Percentiles rank a stretch among this genome's conserved stretches.
phyloP scores from a whole-genome alignment of 2,329 filamentous ascomycete species.

The Neurospora sp. region DNA sequence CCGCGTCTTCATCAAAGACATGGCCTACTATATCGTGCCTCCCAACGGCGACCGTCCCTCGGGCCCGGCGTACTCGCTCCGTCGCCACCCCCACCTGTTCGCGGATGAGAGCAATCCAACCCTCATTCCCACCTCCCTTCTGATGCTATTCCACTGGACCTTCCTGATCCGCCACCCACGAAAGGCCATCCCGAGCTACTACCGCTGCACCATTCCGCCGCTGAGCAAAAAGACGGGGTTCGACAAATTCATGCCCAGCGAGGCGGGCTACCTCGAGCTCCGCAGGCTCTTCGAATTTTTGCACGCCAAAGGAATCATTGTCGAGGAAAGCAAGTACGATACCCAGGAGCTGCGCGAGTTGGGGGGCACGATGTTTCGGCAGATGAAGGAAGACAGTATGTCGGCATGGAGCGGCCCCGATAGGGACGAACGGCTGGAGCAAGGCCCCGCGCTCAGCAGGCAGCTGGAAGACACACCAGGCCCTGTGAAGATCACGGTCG shows the following conservation, averaged over 20 bases:
- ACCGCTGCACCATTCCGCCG: slow-evolving; percentile 85
- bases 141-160: slow-evolving; percentile 82
- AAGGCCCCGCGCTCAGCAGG: background rate
- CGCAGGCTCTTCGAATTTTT: slow-evolving; percentile 82
- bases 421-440: too few species aligned
- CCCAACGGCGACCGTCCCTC: slow-evolving; percentile 54
- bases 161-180: slow-evolving; percentile 97
- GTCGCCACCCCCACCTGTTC: slow-evolving; percentile 14
- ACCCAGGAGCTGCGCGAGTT: background rate
- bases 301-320: slow-evolving; percentile 53
- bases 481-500: slow-evolving; percentile 61
- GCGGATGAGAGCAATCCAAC: slow-evolving; percentile 64
- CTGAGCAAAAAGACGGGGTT: slow-evolving; percentile 76
- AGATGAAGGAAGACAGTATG: background rate
- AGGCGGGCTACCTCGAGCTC: slow-evolving; percentile 86
- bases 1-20: slow-evolving; percentile 96
- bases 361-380: background rate
- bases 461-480: slow-evolving; percentile 10
- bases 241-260: slow-evolving; percentile 72
- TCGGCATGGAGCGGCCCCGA: too few species aligned
- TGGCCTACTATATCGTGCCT: slow-evolving; percentile 82
- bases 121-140: slow-evolving; percentile 62
- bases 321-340: background rate
- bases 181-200: slow-evolving; percentile 84
- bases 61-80: slow-evolving; percentile 67